Percentiles rank a stretch among this genome's conserved stretches.
Conservation (phyloP, 305 asterid genomes). For the Fraxinus latifolia region DNA sequence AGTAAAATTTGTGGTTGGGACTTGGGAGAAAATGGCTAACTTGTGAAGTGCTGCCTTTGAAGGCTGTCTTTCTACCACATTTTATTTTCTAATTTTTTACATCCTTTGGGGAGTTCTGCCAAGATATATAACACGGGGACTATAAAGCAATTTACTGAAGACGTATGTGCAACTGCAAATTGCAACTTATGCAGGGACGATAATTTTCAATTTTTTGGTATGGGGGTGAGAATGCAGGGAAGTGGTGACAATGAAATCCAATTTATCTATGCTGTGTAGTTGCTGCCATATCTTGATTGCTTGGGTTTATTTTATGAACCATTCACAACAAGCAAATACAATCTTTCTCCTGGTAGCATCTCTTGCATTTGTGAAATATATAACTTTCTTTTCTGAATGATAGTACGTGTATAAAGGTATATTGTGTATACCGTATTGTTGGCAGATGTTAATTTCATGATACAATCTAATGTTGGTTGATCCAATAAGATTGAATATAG, state of each 20-base stretch:
- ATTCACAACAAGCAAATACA: not conserved
- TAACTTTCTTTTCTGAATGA: conserved; percentile 10
- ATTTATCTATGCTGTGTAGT: not conserved
- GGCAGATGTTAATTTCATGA: not conserved
- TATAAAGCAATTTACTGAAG: not conserved
- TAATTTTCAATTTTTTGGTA: not conserved
- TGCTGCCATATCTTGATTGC: not conserved
- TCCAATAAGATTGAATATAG: conserved; percentile 8
- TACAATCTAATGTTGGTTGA: not conserved
- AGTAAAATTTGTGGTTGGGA: not conserved
- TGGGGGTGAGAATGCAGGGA: not conserved
- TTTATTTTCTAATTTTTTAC: not conserved
- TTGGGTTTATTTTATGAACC: not conserved
- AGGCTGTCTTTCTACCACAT: not conserved
- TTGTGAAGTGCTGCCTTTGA: not conserved
- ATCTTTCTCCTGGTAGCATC: not conserved
- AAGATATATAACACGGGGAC: not conserved
- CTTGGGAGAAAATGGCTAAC: not conserved
- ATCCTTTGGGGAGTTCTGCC: not conserved
- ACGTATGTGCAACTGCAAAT: not conserved
- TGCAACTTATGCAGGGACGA: not conserved
- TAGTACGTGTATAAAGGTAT: not conserved
- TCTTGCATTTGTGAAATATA: not conserved
- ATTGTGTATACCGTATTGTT: not conserved
- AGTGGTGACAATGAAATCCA: not conserved